Conservation (phyloP, 768 basidiomycete species). For the Lentinula edodes region DNA sequence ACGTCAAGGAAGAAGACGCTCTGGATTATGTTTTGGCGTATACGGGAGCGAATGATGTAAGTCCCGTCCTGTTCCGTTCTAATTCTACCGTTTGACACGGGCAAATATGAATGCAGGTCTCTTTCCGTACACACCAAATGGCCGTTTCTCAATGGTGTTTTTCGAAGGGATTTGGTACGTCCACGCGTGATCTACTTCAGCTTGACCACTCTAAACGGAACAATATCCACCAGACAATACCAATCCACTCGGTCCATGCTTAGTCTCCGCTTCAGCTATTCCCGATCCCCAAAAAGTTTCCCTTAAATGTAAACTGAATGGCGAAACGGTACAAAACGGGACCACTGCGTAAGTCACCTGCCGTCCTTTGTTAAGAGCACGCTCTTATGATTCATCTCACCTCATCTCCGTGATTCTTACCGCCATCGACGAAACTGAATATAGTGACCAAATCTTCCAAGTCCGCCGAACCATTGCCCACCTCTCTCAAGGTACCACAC, state of each 20-base stretch:
- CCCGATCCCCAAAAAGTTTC: conserved; percentile 60
- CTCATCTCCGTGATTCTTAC: background rate
- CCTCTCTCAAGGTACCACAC: conserved; percentile 81
- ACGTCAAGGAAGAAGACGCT: conserved; percentile 76
- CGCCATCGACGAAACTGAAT: background rate
- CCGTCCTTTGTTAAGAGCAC: background rate
- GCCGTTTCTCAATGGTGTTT: conserved; percentile 83
- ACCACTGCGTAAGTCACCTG: conserved; percentile 57
- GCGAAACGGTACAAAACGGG: conserved; percentile 64
- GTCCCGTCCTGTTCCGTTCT: background rate
- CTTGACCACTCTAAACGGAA: background rate
- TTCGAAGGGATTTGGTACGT: conserved; percentile 78
- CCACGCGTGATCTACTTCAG: background rate
- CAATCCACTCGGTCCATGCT: conserved; percentile 75
- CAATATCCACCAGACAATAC: conserved; percentile 42
- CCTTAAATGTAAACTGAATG: conserved; percentile 65
- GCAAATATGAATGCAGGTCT: conserved; percentile 38
- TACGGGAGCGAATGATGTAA: conserved; percentile 70
- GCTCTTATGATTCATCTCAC: background rate
- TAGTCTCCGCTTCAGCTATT: conserved; percentile 62
- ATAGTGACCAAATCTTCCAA: conserved; percentile 76
- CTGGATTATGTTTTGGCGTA: conserved; percentile 85
- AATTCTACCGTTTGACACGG: background rate
- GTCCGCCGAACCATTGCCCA: conserved; percentile 73
- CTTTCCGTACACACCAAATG: conserved; percentile 80